These are phyloP conservation scores for Schwanniomyces pseudopolymorphus DNA, from an alignment of 805 yeast species.

Conservation along the genomic window DNA sequence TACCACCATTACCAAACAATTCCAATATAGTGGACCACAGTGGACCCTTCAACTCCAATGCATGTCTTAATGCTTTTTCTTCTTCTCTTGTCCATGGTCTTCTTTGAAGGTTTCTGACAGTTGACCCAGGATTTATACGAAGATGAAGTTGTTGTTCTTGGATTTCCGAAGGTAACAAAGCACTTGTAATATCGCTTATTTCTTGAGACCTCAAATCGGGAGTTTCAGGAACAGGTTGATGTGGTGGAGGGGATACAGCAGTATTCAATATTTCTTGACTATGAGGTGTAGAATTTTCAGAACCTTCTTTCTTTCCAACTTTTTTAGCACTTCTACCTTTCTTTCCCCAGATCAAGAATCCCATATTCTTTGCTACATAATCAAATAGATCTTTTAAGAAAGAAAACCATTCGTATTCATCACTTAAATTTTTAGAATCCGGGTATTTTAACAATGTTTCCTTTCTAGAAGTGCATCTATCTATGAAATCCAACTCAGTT, in stretches of 20 bases:
- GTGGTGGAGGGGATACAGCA: constrained; percentile 1
- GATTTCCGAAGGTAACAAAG: constrained; percentile 43
- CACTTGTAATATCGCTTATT: constrained; percentile 26
- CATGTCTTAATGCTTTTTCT: constrained; percentile 79
- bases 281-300: constrained; percentile 16
- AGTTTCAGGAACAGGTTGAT: constrained; percentile 2
- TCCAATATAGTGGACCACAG: constrained; percentile 92
- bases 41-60: constrained; percentile 82
- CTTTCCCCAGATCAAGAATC: constrained; percentile 70
- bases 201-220: constrained; percentile 14
- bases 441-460: constrained; percentile 52
- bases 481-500: constrained; percentile 75
- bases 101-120: constrained; percentile 36
- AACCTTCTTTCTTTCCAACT: constrained; percentile 5
- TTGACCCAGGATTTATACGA: constrained; percentile 30
- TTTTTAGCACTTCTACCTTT: constrained; percentile 26
- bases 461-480: constrained; percentile 69
- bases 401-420: constrained; percentile 81
- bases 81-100: constrained; percentile 88
- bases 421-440: constrained; percentile 54
- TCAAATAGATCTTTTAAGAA: constrained; percentile 79
- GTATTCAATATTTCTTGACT: constrained; percentile 18
- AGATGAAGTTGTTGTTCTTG: constrained; percentile 43
- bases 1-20: constrained; percentile 92
- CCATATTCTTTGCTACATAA: constrained; percentile 73